Conservation (phyloP, 1,284 basidiomycete genomes). For the Neolentinus lepideus region DNA sequence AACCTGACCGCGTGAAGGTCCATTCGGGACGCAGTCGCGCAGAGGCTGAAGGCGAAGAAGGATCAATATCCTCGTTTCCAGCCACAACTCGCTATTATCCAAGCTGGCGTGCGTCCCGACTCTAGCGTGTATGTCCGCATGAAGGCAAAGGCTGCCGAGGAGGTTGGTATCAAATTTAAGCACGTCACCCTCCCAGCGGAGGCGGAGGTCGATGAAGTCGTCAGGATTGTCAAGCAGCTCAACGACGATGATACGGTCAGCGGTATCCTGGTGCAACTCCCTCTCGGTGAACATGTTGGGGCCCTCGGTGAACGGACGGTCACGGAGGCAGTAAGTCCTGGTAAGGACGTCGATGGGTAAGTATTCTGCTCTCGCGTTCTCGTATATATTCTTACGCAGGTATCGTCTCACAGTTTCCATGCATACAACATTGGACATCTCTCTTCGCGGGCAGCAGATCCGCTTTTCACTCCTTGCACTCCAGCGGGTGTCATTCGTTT, state of each 20-base stretch:
- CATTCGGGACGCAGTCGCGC: slow-evolving; percentile 69
- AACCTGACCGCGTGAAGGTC: slow-evolving; percentile 39
- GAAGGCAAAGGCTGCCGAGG: slow-evolving; percentile 95
- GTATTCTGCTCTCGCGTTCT: slow-evolving; percentile 17
- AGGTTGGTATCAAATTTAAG: slow-evolving; percentile 87
- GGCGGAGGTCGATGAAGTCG: slow-evolving; percentile 70
- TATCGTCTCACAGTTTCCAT: slow-evolving; percentile 66
- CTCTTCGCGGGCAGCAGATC: slow-evolving; percentile 84
- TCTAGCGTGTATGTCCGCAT: slow-evolving; percentile 94
- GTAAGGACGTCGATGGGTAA: slow-evolving; percentile 96
- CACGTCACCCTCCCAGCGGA: slow-evolving; percentile 76
- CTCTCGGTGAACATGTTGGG: slow-evolving; percentile 81
- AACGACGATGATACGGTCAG: slow-evolving; percentile 82
- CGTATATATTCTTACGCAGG: slow-evolving; percentile 5
- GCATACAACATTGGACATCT: slow-evolving; percentile 98
- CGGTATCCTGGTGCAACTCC: slow-evolving; percentile 97
- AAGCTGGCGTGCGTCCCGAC: slow-evolving; percentile 89
- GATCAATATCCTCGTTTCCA: slow-evolving; percentile 76
- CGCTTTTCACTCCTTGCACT: slow-evolving; percentile 93
- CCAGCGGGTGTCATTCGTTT: slow-evolving; percentile 91
- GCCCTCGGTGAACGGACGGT: slow-evolving; percentile 85
- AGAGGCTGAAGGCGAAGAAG: slow-evolving; percentile 56
- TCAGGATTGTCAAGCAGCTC: slow-evolving; percentile 73
- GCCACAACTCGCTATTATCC: slow-evolving; percentile 88
- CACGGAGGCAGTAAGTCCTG: slow-evolving; percentile 90